These are phyloP conservation scores for Apiotrichum laibachii DNA, from an alignment of 1,284 basidiomycete species.

Conservation along the genomic window DNA sequence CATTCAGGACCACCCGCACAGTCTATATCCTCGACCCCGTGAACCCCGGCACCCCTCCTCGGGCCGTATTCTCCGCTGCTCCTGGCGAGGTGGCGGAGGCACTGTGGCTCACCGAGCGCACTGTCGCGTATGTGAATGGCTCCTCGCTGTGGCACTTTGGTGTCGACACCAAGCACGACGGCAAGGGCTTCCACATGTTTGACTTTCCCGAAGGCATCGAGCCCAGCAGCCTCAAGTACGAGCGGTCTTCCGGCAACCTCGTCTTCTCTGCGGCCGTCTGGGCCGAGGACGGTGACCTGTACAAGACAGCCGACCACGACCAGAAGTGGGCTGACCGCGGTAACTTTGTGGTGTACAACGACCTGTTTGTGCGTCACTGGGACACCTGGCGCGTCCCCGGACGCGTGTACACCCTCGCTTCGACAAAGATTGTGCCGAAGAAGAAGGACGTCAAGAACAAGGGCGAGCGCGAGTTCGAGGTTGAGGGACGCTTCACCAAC, in stretches of 20 bases:
- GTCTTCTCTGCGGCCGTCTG: slow-evolving; percentile 74
- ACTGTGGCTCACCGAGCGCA: slow-evolving; percentile 43
- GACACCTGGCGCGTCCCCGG: slow-evolving; percentile 80
- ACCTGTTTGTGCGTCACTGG: slow-evolving; percentile 78
- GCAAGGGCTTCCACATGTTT: slow-evolving; percentile 23
- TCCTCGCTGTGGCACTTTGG: slow-evolving; percentile 28
- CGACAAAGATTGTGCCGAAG: slow-evolving; percentile 46
- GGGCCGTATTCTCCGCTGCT: slow-evolving; percentile 25
- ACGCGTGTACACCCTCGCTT: slow-evolving; percentile 52
- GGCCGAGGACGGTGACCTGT: slow-evolving; percentile 63
- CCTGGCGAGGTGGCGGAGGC: slow-evolving; percentile 28
- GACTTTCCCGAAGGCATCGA: slow-evolving; percentile 55
- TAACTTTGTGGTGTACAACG: slow-evolving; percentile 73
- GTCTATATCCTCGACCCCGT: slow-evolving; percentile 54
- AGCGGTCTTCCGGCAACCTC: slow-evolving; percentile 30
- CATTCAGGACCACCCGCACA: slow-evolving; percentile 63
- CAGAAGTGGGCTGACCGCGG: slow-evolving; percentile 68
- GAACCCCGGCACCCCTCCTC: slow-evolving; percentile 13
- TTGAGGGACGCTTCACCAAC: slow-evolving; percentile 58
- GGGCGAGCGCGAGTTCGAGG: slow-evolving; percentile 31
- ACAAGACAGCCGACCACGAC: slow-evolving; percentile 64
- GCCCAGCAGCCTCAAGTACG: slow-evolving; percentile 65
- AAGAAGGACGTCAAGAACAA: slow-evolving; percentile 34
- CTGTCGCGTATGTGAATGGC: slow-evolving; percentile 48
- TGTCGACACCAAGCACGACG: slow-evolving; percentile 17